Evolutionary conservation across 352 stramenopile genomes (phyloP), one percentile per base, ranked within the genome.

Genomic region (Phytophthora litchii): DNA sequence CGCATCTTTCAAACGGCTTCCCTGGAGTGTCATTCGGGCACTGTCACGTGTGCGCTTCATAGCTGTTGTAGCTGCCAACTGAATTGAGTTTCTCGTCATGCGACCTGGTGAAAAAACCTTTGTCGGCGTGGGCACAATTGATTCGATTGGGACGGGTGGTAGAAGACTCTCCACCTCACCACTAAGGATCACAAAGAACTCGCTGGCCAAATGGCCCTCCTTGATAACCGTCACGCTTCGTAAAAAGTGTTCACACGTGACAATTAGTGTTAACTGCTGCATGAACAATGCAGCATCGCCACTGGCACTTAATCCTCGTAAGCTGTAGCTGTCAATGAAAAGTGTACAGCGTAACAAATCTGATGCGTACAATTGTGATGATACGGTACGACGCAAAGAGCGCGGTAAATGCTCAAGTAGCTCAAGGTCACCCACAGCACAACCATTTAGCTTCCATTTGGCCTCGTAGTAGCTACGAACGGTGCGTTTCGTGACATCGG

Each of bases 391-490:
- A 0, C 73, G 74, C 23, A 89, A 54, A 0, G 81, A 83, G 0
- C 70, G 69, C 4, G 82, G 82, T 1, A 91, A 46, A 44, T 88
- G 75, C 0, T 32, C 25, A 5, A 85, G 51, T 0, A 91, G 46
- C 25, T 88, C 82, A 35, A 78, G 53, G 27, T 89, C 77, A 1
- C 70, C 56, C 19, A 85, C 57, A 0, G 74, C 74, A 16, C 79
- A 89, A 14, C 82, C 79, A 20, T 88, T 91, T 21, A 89, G 47
- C 25, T 84, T 83, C 82, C 82, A 91, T 58, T 88, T 91, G 16
- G 77, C 83, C 47, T 83, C 68, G 48, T 88, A 91, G 42, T 87
- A 89, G 16, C 68, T 79, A 3, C 82, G 77, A 10, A 91, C 56
- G 36, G 69, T 72, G 9, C 64, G 68, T 19, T 87, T 88, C 6